Conservation (phyloP, 176 grass and related monocot genomes). For the Tuctoria greenei region DNA sequence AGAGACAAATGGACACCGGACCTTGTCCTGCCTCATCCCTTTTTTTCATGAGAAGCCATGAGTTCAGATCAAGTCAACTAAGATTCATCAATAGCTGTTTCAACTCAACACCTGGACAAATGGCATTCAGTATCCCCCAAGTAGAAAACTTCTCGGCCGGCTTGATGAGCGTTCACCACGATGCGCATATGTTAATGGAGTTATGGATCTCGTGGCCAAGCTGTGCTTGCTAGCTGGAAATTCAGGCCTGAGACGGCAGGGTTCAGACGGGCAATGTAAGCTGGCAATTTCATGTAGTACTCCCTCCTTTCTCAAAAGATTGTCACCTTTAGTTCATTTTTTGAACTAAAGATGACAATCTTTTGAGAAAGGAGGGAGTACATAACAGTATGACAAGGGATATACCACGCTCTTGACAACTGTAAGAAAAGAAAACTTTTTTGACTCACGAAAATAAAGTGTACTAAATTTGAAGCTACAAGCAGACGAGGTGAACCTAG, state of each 20-base stretch:
- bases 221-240: not conserved
- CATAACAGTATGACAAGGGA: not conserved
- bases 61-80: constrained; percentile 1
- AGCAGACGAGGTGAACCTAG: not conserved
- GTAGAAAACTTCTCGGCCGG: constrained; percentile 18
- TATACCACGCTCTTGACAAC: not conserved
- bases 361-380: no score
- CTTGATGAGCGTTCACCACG: constrained; percentile 33
- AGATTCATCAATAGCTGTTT: not conserved
- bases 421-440: not conserved
- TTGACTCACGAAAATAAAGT: not conserved
- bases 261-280: not conserved
- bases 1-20: constrained; percentile 22
- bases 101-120: constrained; percentile 7
- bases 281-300: not conserved
- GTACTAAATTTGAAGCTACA: not conserved
- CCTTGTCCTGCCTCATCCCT: constrained; percentile 13
- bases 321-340: no score
- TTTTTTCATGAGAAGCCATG: not conserved
- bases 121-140: constrained; percentile 8
- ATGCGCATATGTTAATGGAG: constrained; percentile 5
- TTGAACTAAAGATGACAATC: no score
- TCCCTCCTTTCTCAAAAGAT: no score
- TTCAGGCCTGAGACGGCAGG: constrained; percentile 22
- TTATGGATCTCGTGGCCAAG: constrained; percentile 1